phyloP scores from a whole-genome alignment of 768 basidiomycete genomes.

The Psilocybe subaeruginosa region DNA sequence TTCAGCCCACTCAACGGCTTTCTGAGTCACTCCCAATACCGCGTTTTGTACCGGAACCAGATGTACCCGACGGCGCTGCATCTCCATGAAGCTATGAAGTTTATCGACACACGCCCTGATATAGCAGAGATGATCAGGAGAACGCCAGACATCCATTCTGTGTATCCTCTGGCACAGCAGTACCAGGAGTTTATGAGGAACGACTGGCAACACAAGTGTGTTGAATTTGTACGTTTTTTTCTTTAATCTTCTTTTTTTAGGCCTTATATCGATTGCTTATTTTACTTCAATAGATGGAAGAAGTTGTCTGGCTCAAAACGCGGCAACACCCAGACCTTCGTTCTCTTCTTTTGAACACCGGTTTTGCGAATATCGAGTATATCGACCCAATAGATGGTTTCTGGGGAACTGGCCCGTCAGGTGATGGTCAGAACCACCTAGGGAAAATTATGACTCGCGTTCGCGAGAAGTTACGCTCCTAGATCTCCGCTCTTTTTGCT shows the following conservation, averaged over 20 bases:
- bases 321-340: conserved; percentile 68
- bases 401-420: conserved; percentile 63
- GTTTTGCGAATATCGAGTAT: conserved; percentile 52
- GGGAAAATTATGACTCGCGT: conserved; percentile 62
- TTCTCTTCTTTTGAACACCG: conserved; percentile 55
- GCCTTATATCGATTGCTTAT: neutral
- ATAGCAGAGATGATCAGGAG: conserved; percentile 61
- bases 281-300: conserved; percentile 55
- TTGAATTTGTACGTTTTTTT: conserved; percentile 47
- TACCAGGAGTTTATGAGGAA: conserved; percentile 39
- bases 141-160: conserved; percentile 33
- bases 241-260: neutral
- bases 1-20: conserved; percentile 45
- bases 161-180: conserved; percentile 36
- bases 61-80: conserved; percentile 74
- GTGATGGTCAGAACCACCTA: conserved; percentile 60
- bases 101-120: conserved; percentile 49
- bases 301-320: conserved; percentile 70
- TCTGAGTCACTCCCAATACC: conserved; percentile 69
- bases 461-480: conserved; percentile 36
- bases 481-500: neutral
- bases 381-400: conserved; percentile 57
- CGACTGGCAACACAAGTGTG: conserved; percentile 61
- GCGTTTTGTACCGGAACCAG: conserved; percentile 55
- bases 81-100: conserved; percentile 78